A percentile compares a stretch with the other conserved stretches of the same genome.
Conservation (phyloP, 73 alveolate species). For the Paramecium primaurelia region DNA sequence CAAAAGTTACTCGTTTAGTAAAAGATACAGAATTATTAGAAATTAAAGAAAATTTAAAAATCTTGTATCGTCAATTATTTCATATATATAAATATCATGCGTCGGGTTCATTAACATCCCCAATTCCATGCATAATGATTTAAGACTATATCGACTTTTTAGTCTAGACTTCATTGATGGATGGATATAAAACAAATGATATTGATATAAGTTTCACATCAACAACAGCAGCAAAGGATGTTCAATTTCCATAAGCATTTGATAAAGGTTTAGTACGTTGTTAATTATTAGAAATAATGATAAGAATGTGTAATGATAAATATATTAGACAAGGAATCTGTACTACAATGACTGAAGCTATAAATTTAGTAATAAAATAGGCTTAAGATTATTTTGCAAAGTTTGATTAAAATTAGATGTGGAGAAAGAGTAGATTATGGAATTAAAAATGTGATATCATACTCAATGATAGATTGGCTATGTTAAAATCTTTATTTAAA, state of each 20-base stretch:
- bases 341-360: neutral
- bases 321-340: neutral
- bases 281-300: conserved; percentile 18
- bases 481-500: neutral
- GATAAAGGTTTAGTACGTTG: conserved; percentile 20
- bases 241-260: neutral
- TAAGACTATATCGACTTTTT: conserved; percentile 4
- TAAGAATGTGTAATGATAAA: conserved; percentile 19
- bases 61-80: neutral
- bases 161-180: neutral
- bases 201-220: conserved; percentile 41
- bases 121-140: neutral
- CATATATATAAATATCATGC: conserved; percentile 19
- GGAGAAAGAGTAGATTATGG: conserved; percentile 41
- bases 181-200: neutral
- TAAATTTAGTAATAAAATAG: neutral
- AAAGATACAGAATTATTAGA: neutral
- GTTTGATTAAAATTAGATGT: neutral
- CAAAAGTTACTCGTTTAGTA: neutral
- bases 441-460: neutral
- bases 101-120: neutral
- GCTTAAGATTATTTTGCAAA: neutral
- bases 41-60: neutral
- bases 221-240: conserved; percentile 4
- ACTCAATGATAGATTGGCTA: neutral